Percentiles rank a stretch among this genome's conserved stretches.
Evolutionary conservation across 2,329 filamentous ascomycete species (phyloP).

Genomic region (Teratosphaeria gauchensis): DNA sequence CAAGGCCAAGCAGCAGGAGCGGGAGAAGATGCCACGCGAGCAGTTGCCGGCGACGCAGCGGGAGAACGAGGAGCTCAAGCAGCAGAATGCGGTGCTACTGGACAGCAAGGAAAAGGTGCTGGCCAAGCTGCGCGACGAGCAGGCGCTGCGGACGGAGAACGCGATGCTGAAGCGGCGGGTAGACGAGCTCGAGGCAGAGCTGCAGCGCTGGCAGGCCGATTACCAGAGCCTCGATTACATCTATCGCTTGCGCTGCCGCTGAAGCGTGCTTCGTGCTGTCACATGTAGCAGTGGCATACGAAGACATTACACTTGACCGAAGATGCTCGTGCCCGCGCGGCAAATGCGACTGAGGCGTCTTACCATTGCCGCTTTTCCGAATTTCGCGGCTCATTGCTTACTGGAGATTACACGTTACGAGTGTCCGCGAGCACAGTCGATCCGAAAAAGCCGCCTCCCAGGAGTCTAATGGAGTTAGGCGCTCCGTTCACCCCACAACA

Average conservation of each 20-base stretch:
- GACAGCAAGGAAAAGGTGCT: conserved; percentile 1
- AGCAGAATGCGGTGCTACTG: background rate
- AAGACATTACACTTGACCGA: too few relatives aligned
- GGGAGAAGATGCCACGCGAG: background rate
- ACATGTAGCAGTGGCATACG: too few relatives aligned
- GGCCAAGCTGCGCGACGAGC: background rate
- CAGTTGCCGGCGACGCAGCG: background rate
- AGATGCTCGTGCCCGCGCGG: too few relatives aligned
- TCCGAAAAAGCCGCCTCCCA: too few relatives aligned
- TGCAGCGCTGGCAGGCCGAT: background rate
- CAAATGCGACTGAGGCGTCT: too few relatives aligned
- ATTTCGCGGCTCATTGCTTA: too few relatives aligned
- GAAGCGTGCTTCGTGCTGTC: background rate
- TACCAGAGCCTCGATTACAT: background rate
- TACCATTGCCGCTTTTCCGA: too few relatives aligned
- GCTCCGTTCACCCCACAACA: too few relatives aligned
- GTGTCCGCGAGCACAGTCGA: too few relatives aligned
- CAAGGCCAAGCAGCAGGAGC: background rate
- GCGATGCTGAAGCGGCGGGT: background rate
- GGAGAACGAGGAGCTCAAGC: background rate
- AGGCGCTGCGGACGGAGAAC: background rate
- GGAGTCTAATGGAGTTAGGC: too few relatives aligned
- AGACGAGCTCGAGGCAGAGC: background rate
- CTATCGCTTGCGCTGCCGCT: background rate
- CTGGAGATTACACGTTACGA: too few relatives aligned